Conservation (phyloP, 495 filamentous ascomycete genomes). For the Evernia prunastri region DNA sequence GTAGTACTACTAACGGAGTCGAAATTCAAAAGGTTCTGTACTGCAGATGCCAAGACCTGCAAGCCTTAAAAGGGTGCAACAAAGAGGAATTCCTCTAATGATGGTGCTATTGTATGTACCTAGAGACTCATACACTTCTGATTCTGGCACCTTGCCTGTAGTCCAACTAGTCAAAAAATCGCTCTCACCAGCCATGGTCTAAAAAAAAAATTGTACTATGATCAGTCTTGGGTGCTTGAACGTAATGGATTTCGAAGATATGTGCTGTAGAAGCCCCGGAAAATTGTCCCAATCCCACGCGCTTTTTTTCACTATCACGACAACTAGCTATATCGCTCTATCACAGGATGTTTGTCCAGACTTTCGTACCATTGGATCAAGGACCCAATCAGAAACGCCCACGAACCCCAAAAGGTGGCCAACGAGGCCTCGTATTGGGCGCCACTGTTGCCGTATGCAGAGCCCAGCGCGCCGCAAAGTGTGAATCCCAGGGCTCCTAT, state of each 20-base stretch:
- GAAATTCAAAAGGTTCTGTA: no score
- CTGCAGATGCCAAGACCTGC: neutral
- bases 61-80: neutral
- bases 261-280: neutral
- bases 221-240: neutral
- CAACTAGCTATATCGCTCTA: neutral
- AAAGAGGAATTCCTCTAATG: no score
- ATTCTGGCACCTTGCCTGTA: neutral
- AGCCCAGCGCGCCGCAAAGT: conserved; percentile 59
- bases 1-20: no score
- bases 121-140: neutral
- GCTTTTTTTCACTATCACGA: neutral
- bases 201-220: no score
- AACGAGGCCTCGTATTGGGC: conserved; percentile 51
- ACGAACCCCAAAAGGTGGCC: conserved; percentile 62
- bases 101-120: neutral
- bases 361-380: conserved; percentile 52
- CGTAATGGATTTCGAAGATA: neutral
- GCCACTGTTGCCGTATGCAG: conserved; percentile 40
- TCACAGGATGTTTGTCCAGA: conserved; percentile 18
- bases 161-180: neutral
- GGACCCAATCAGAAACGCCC: conserved; percentile 63
- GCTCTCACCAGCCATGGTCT: neutral
- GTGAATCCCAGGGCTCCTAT: neutral
- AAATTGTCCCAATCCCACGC: neutral